phyloP scores from a whole-genome alignment of 2,329 filamentous ascomycete species.

The Chaetomiaceae sp. region DNA sequence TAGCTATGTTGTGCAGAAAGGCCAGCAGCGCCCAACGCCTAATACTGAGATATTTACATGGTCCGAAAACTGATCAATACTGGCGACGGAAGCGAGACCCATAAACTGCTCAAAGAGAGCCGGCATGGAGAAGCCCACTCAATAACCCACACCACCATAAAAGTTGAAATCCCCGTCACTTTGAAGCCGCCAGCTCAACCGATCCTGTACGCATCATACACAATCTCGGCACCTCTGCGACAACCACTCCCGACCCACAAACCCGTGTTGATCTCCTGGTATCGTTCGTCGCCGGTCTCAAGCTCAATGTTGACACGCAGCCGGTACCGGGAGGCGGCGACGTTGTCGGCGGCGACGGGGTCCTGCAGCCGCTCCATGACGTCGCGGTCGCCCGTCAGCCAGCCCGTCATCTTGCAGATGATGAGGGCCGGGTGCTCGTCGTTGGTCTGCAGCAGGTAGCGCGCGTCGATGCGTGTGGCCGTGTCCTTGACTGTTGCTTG shows the following conservation, averaged over 20 bases:
- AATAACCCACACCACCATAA: no score
- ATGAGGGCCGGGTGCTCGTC: slow-evolving; percentile 27
- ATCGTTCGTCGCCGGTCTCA: slow-evolving; percentile 29
- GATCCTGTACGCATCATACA: slow-evolving; percentile 28
- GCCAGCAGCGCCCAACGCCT: no score
- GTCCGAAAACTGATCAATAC: no score
- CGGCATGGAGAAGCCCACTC: no score
- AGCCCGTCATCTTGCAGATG: slow-evolving; percentile 26
- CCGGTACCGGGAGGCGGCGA: slow-evolving; percentile 24
- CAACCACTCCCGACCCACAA: slow-evolving; percentile 27
- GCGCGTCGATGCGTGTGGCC: slow-evolving; percentile 24
- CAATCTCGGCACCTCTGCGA: slow-evolving; percentile 26
- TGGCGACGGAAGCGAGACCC: no score
- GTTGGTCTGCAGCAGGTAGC: slow-evolving; percentile 26
- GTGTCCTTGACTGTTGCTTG: slow-evolving; percentile 24
- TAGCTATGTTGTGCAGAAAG: no score
- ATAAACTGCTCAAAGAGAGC: no score
- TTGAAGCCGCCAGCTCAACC: slow-evolving; percentile 7
- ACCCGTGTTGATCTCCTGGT: slow-evolving; percentile 24
- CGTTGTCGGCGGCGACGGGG: slow-evolving; percentile 25
- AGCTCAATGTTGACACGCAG: slow-evolving; percentile 27
- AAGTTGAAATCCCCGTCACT: no score
- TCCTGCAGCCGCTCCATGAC: slow-evolving; percentile 26
- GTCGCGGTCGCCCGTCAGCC: slow-evolving; percentile 26
- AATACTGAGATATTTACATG: no score